Evolutionary conservation across 2,329 filamentous ascomycete species (phyloP), one percentile per base, ranked within the genome.

Genomic region (Penicillium capsulatum): DNA sequence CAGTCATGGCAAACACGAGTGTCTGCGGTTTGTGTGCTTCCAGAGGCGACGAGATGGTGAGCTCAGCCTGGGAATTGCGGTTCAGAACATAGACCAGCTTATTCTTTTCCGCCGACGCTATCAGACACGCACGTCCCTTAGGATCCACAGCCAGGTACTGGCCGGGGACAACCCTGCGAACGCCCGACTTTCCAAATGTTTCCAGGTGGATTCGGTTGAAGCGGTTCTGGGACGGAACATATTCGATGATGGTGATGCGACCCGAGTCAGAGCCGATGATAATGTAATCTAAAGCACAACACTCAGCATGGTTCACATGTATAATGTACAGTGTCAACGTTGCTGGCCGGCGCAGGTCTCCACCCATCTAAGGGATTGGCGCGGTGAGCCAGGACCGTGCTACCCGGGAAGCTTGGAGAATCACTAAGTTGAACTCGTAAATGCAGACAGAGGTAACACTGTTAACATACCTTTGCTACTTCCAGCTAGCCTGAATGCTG

Each of bases 81-180:
- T 97, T 97, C 53, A 98, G 76, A 58, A 98, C 91, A 68, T 98
- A 99, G 53, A 98, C 92, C 40, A 99, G 84, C 72, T 98, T 98
- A 72, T 97, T 98, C 77, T 98, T 98, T 71, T 99, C 94, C 39
- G 91, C 77, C 4, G 90, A 91, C 7, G 92, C 89, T 46, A 97
- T 86, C 61, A 99, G 76, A 61, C 91, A 95, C 39, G 94, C 94
- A 70, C 92, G 81, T 40, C 92, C 92, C 67, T 95, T 95, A 17
- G 92, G 92, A 59, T 99, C 92, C 36, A 88, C 87, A 5, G 91
- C 92, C 17, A 99, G 78, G 60, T 96, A 98, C 66, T 99, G 89
- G 45, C 94, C 92, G 2, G 94, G 92, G 31, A 98, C 80, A 26
- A 97, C 91, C 57, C 92, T 83, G 42, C 94, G 83, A 37, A 97